Percentiles rank a stretch among this genome's conserved stretches.
These are phyloP conservation scores for Zalerion maritima DNA, from an alignment of 495 filamentous ascomycete genomes.

Conservation along the genomic window DNA sequence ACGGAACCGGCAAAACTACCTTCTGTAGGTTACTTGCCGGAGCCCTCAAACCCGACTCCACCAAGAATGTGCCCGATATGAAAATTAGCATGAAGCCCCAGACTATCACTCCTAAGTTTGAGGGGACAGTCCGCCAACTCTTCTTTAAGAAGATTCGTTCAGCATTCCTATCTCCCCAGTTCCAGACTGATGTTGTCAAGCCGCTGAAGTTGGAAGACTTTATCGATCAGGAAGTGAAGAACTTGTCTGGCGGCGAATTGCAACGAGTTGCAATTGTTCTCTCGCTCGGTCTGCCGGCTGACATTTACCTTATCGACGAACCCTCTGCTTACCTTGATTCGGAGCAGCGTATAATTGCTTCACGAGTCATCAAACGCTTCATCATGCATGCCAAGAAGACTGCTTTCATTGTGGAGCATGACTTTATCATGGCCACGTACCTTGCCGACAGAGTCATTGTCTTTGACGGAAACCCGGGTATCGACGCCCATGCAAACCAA, in stretches of 20 bases:
- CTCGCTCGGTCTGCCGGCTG: slow-evolving; percentile 86
- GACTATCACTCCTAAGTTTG: slow-evolving; percentile 96
- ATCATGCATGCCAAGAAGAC: slow-evolving; percentile 99
- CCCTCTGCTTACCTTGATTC: slow-evolving; percentile 91
- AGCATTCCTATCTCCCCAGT: slow-evolving; percentile 88
- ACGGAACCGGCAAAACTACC: slow-evolving; percentile 89
- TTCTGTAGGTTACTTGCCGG: slow-evolving; percentile 95
- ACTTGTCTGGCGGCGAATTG: slow-evolving; percentile 96
- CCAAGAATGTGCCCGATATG: slow-evolving; percentile 68
- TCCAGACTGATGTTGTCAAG: slow-evolving; percentile 99
- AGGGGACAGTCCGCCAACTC: slow-evolving; percentile 84
- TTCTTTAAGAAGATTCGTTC: slow-evolving; percentile 97
- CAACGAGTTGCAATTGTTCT: slow-evolving; percentile 97
- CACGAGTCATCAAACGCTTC: slow-evolving; percentile 96
- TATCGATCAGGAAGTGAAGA: slow-evolving; percentile 98
- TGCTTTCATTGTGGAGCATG: slow-evolving; percentile 97
- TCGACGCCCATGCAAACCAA: slow-evolving; percentile 72
- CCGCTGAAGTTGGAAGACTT: slow-evolving; percentile 95
- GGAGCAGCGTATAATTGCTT: slow-evolving; percentile 95
- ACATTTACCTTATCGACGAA: slow-evolving; percentile 98
- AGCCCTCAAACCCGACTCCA: slow-evolving; percentile 74
- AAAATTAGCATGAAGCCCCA: slow-evolving; percentile 99
- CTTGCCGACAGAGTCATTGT: slow-evolving; percentile 96
- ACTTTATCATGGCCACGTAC: slow-evolving; percentile 99
- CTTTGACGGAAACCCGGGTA: slow-evolving; percentile 84